Percentiles rank a stretch among this genome's conserved stretches.
Conservation (phyloP, 2,329 filamentous ascomycete species). For the Verruconis gallopava region DNA sequence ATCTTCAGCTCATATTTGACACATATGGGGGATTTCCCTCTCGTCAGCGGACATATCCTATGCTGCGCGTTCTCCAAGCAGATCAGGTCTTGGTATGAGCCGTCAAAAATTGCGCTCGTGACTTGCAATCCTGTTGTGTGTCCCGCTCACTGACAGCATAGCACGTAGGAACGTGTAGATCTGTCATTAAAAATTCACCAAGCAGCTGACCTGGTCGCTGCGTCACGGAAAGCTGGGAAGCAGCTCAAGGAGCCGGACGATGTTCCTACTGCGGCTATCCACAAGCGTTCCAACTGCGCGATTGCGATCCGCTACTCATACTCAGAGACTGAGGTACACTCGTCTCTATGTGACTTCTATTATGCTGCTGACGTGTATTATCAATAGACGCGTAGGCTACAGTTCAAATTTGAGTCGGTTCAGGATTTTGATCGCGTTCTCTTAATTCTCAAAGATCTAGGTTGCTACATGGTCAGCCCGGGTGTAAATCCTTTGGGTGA, state of each 20-base stretch:
- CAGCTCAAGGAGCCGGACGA: neutral
- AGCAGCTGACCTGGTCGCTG: neutral
- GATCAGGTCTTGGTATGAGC: constrained; percentile 11
- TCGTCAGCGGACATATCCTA: constrained; percentile 14
- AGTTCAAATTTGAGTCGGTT: constrained; percentile 29
- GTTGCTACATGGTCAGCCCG: constrained; percentile 20
- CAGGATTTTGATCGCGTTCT: constrained; percentile 24
- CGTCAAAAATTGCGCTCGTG: no score
- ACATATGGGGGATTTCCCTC: constrained; percentile 9
- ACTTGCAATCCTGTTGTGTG: no score
- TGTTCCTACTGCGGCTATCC: neutral
- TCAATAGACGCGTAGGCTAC: constrained; percentile 31
- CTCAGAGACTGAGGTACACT: no score
- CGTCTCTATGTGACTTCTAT: no score
- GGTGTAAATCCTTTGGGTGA: no score
- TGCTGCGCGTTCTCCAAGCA: constrained; percentile 29
- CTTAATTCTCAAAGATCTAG: constrained; percentile 21
- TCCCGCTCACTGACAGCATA: no score
- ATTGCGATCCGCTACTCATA: constrained; percentile 25
- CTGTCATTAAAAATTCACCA: neutral
- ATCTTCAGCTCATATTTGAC: constrained; percentile 13
- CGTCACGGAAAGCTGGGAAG: neutral
- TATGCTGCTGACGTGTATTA: no score
- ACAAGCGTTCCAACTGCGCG: constrained; percentile 18
- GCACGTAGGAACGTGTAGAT: constrained; percentile 1